Conservation (phyloP, 352 stramenopile species). For the Globisporangium nagaii region DNA sequence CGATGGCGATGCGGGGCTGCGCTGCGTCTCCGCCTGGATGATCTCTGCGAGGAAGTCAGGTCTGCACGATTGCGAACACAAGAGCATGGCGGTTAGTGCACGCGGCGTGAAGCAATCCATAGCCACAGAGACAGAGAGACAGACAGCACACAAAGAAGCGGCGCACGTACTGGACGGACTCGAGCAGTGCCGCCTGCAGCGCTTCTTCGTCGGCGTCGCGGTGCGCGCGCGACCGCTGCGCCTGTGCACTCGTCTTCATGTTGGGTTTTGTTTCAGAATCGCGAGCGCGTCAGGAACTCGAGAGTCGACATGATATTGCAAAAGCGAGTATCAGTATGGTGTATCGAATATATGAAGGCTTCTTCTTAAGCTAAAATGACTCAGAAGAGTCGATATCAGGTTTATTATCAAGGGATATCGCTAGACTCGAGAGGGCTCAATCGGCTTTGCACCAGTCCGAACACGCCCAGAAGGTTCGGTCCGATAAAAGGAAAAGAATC, state of each 20-base stretch:
- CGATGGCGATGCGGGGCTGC: background rate
- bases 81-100: background rate
- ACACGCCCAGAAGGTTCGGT: too few relatives aligned
- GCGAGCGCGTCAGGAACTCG: too few relatives aligned
- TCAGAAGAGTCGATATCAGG: too few relatives aligned
- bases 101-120: background rate
- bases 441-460: too few relatives aligned
- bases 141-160: too few relatives aligned
- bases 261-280: background rate
- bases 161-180: constrained; percentile 51
- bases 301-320: too few relatives aligned
- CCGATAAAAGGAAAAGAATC: too few relatives aligned
- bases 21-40: constrained; percentile 42
- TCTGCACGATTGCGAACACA: constrained; percentile 12
- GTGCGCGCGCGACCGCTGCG: constrained; percentile 16
- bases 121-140: background rate
- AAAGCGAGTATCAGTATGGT: too few relatives aligned
- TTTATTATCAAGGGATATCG: too few relatives aligned
- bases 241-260: background rate
- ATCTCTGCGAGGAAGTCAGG: constrained; percentile 69
- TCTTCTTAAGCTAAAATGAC: too few relatives aligned
- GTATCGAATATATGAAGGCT: too few relatives aligned
- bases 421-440: too few relatives aligned
- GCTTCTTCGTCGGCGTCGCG: constrained; percentile 69
- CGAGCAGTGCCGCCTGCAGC: constrained; percentile 53